Evolutionary conservation across 148 eudicot species (phyloP), one percentile per base, ranked within the genome.

Genomic region (Cornus suecica): DNA sequence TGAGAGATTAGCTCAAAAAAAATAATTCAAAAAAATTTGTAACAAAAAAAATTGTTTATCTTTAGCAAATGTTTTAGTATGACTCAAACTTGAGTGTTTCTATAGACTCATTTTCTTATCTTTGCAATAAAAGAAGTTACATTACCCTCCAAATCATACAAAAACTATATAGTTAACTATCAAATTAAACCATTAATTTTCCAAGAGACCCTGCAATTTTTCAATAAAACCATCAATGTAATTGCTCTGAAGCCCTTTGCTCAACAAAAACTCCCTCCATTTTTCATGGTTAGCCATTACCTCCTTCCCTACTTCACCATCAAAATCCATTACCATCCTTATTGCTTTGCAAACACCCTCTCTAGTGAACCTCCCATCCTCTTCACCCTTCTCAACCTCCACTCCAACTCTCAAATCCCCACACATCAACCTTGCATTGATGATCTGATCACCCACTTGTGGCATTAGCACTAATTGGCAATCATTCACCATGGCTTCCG

Each of bases 401-500:
- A 85, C 87, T 26, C 87, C 90, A 0, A 80, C 65, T 29, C 54
- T 79, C 81, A 83, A 27, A 61, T 86, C 88, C 7, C 72, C 72
- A 15, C 79, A 78, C 87, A 86, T 80, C 70, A 86, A 22, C 56
- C 87, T 81, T 6, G 90, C 83, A 42, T 81, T 86, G 28, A 88
- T 52, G 18, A 77, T 56, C 68, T 86, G 87, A 70, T 85, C 90
- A 32, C 85, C 88, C 0, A 64, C 73, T 7, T 74, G 78, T 27
- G 90, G 92, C 69, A 89, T 18, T 69, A 84, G 77, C 56, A 87
- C 88, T 68, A 89, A 51, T 26, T 83, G 87, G 72, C 92, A 89
- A 51, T 82, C 67, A 62, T 71, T 87, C 18, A 81, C 80, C 81
- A 89, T 63, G 6, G 84, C 87, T 76, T 89, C 92, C 2, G 80